phyloP scores from a whole-genome alignment of 2,329 filamentous ascomycete species.

The Coccinonectria pachysandricola region DNA sequence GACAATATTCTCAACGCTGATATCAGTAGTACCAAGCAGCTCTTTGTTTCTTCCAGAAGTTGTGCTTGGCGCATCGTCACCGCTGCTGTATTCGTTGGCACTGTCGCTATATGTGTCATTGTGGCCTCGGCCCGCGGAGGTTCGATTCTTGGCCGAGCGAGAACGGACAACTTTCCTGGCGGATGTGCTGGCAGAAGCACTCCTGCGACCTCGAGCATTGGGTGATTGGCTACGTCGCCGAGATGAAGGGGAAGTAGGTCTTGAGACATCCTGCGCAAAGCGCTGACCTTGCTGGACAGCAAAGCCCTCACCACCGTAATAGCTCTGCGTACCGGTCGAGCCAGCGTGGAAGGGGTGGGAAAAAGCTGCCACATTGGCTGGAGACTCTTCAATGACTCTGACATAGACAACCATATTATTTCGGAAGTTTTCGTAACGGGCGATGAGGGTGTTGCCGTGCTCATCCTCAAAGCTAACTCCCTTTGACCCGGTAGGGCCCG shows the following conservation, averaged over 20 bases:
- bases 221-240: slow-evolving; percentile 73
- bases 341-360: slow-evolving; percentile 43
- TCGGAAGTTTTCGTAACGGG: slow-evolving; percentile 88
- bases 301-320: slow-evolving; percentile 45
- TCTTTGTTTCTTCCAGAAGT: slow-evolving; percentile 67
- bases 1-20: slow-evolving; percentile 96
- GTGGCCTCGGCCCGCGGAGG: slow-evolving; percentile 31
- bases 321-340: slow-evolving; percentile 37
- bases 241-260: slow-evolving; percentile 60
- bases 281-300: slow-evolving; percentile 36
- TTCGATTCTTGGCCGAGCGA: slow-evolving; percentile 59
- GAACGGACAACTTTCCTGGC: slow-evolving; percentile 55
- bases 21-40: slow-evolving; percentile 86
- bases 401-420: slow-evolving; percentile 93
- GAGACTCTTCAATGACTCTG: slow-evolving; percentile 60
- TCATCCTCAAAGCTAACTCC: slow-evolving; percentile 95
- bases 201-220: slow-evolving; percentile 60
- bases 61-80: slow-evolving; percentile 69
- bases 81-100: slow-evolving; percentile 72
- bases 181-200: slow-evolving; percentile 56
- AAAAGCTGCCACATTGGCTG: slow-evolving; percentile 33
- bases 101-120: slow-evolving; percentile 56
- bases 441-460: slow-evolving; percentile 81
- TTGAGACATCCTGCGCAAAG: slow-evolving; percentile 51
- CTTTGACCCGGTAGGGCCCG: slow-evolving; percentile 55